These are phyloP conservation scores for Pleurotus djamor DNA, from an alignment of 768 basidiomycete species.

Conservation along the genomic window DNA sequence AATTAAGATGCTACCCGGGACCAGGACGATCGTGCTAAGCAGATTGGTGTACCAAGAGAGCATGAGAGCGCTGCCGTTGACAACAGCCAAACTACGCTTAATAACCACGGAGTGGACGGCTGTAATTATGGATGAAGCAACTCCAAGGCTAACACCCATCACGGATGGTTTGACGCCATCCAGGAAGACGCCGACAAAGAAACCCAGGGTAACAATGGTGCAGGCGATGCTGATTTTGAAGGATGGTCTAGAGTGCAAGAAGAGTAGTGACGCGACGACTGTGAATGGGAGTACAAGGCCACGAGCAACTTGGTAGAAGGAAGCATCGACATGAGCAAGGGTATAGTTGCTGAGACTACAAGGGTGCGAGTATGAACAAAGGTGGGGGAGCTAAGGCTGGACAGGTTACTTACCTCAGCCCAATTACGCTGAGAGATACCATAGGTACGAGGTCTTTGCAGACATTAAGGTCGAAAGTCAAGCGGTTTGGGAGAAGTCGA, in stretches of 20 bases:
- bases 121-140: constrained; percentile 82
- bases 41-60: constrained; percentile 94
- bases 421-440: constrained; percentile 75
- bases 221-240: constrained; percentile 74
- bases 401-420: constrained; percentile 61
- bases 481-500: constrained; percentile 65
- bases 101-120: constrained; percentile 93
- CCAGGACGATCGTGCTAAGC: constrained; percentile 67
- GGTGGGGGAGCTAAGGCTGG: background rate
- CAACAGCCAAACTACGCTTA: constrained; percentile 78
- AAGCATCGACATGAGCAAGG: constrained; percentile 91
- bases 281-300: constrained; percentile 94
- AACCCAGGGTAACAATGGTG: constrained; percentile 83
- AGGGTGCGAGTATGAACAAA: background rate
- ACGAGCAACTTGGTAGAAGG: constrained; percentile 94
- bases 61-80: constrained; percentile 80
- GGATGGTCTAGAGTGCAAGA: constrained; percentile 78
- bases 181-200: constrained; percentile 86
- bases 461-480: constrained; percentile 61
- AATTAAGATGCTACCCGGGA: constrained; percentile 69
- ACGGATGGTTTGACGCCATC: constrained; percentile 36
- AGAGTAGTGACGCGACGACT: constrained; percentile 78
- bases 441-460: constrained; percentile 76
- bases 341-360: constrained; percentile 87
- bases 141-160: constrained; percentile 77